Base-by-base conservation (phyloP, 148 eudicot species). In the Polygonum aviculare region DNA sequence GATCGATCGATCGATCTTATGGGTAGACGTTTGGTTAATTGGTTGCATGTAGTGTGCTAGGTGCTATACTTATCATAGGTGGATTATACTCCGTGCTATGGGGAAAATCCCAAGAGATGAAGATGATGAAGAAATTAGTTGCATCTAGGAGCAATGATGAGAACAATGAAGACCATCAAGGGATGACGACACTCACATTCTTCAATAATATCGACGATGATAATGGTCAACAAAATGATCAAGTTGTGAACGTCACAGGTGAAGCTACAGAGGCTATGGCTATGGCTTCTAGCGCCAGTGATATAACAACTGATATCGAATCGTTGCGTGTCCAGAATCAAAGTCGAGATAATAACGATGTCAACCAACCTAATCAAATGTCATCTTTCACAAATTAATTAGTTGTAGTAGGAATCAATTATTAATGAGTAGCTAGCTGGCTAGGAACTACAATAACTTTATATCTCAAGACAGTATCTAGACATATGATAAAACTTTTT, bases 41-140 rank as follows among this genome's bases (percentile, higher is more conserved):
- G 19, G 54, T 12, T 51, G 5, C 16, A 51, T 51, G 57, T 51
- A 83, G 92, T 74, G 85, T 89, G 44, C 8, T 87, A 47, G 92
- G 92, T 47, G 84, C 86, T 4, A 51, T 77, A n/a, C 49, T 87
- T 8, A 89, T 87, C 77, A 75, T 87, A 40, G 69, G 75, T 11
- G 93, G 93, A 60, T 79, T 89, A 45, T 89, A 89, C 74, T 77
- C 39, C 21, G 93, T 89, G 22, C 54, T 89, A 7, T 89, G 93
- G 93, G 93, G 89, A 1, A 89, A 89, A 69, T 79, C 80, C 38
- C 82, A 78, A 67, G 93, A 89, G 19, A 51, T 15, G 57, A 51
- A 51, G 19, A 51, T 4, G 19, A 51, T 51, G 19, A 51, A 51
- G 57, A 51, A 15, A 51, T 51, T 15, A 4, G 0, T 51, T 51